Base-by-base conservation (phyloP, 1,284 basidiomycete species). In the Cutaneotrichosporon sp. region DNA sequence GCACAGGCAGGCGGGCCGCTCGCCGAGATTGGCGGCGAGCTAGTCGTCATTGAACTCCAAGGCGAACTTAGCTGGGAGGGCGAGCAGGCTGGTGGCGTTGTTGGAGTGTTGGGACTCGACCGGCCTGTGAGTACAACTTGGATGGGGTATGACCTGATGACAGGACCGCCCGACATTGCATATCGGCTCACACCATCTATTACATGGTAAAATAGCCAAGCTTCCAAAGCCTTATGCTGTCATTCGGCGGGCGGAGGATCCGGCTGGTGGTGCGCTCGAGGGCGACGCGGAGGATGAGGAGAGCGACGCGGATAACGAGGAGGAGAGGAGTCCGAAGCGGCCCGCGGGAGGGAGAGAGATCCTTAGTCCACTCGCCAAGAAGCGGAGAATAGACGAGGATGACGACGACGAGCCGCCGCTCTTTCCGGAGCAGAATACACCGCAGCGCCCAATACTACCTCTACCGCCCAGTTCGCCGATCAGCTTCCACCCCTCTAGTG, bases 191-290 rank as follows among this genome's bases (percentile, higher is more conserved):
- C 89, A 95, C 78, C 91, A 97, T 74, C 82, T 92, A 18, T 86
- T 97, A 1, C 93, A 97, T 75, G 93, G 93, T 56, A 92, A 90
- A 74, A 84, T 96, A 62, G 85, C 87, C 42, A 85, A 82, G 50
- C 83, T 97, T 11, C 79, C 88, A 0, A 92, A 90, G 73, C 91
- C 91, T 0, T 84, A 91, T 52, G 92, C 88, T 0, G 85, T 93
- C 10, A 80, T 81, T 36, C 72, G 78, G 5, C 65, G 73, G 10
- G 73, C 65, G 3, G 59, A 65, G n/a, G 65, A 60, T 13, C 34
- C 56, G 21, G n/a, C 60, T 16, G 26, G 36, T 0, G 42, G 58
- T 16, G 34, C 59, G 8, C 50, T 67, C 14, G 61, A 65, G 38
- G 68, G 65, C 36, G 70, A 71, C 56, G 64, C 62, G 14, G 67